Base-by-base conservation (phyloP, 73 alveolate genomes). In the Durusdinium trenchii region DNA sequence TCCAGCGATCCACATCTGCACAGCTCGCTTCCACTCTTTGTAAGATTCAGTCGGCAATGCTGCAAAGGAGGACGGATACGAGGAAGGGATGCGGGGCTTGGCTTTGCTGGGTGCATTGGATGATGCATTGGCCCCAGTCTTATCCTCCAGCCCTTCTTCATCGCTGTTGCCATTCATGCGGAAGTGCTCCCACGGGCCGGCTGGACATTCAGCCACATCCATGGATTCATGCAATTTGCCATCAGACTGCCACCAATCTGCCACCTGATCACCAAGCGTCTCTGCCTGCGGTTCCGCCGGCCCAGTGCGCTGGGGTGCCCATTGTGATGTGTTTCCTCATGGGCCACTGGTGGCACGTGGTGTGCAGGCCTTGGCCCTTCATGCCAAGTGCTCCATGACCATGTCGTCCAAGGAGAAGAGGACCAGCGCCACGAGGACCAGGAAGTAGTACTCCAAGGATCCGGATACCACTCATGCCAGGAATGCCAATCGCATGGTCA, bases 151-250 rank as follows among this genome's bases (percentile, higher is more conserved):
- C 38, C 6, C 43, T 40, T 62, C 78, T 23, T 62, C 78, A 9
- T 40, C 78, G 32, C 78, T 62, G 78, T 35, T 62, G 78, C 32
- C 78, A 62, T n/a, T n/a, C n/a, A 62, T 62, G 78, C 78, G 78
- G 32, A 23, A 23, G 38, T 62, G 78, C 38, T 9, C 9, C 78
- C 78, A 62, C 5, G 16, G 20, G 42, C 78, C 78, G 5, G 78
- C 78, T 5, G 78, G 78, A 35, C 78, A 62, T 23, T 35, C 78
- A 5, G 16, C 78, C 5, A 40, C 78, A 4, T 5, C 78, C 78
- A 7, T 14, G 6, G 38, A 4, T 23, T 23, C 38, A 5, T 23
- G 16, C 38, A 62, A 35, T 40, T 12, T 7, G 78, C 78, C 32
- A 40, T 23, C 78, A n/a, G n/a, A n/a, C n/a, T n/a, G 43, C 78